Evolutionary conservation across 2,329 filamentous ascomycete genomes (phyloP), one percentile per base, ranked within the genome.

Genomic region (Aschersonia sp.): DNA sequence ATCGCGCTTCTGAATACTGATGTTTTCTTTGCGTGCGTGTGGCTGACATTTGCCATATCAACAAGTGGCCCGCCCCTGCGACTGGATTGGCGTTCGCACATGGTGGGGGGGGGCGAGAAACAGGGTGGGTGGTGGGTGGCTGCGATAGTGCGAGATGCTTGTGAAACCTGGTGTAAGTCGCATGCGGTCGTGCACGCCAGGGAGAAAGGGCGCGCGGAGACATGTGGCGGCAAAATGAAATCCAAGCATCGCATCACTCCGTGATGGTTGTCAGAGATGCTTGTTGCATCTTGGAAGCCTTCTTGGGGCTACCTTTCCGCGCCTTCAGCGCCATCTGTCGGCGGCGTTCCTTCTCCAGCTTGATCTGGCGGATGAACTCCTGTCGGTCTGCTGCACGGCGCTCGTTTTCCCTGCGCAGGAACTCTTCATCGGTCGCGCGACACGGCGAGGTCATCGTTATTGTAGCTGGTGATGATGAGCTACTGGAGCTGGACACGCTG

Each of bases 261-360:
- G 66, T 58, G 58, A 79, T 79, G 50, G 74, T 69, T 46, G 73
- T 66, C 67, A 81, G 77, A 56, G 65, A 61, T 49, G 59, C 61
- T 47, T 64, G 60, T 65, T 72, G 73, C 56, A 56, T 63, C 66
- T 70, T 73, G 56, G 66, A 60, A 53, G 64, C 66, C 60, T 72
- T 74, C 66, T 75, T 78, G 59, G 66, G 56, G 50, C 63, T 61
- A 56, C 65, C 65, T 56, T 63, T 66, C 29, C 51, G 48, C 8
- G 49, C 44, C 40, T 54, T 56, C 48, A 55, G 55, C 35, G 66
- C 62, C 14, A 58, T 57, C 52, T 68, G 65, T 51, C 68, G 67
- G 40, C 74, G 66, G 47, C 68, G 65, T 64, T 78, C 74, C 71
- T 76, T 76, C 66, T 78, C 75, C 53, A 57, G 59, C 52, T 72